Base-by-base conservation (phyloP, 2,329 filamentous ascomycete species). In the Apiospora rasikravindrae region DNA sequence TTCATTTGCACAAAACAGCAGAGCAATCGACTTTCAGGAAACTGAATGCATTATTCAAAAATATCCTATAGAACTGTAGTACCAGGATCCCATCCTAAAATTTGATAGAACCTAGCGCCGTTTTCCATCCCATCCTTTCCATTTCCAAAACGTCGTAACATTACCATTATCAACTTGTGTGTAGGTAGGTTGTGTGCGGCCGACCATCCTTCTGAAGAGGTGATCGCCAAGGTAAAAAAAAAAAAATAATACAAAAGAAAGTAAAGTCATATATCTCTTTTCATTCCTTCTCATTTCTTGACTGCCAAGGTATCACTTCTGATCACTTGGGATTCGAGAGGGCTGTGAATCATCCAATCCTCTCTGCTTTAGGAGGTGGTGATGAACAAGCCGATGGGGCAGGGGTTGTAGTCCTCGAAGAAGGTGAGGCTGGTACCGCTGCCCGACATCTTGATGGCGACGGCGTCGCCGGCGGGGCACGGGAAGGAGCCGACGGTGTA, bases 331-430 rank as follows among this genome's bases (percentile, higher is more conserved):
- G 10, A 29, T 5, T 53, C 19, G 14, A 14, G 4, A 26, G 13
- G 3, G 24, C 19, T 6, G 6, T 29, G 16, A 2, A 16, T 11
- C 13, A 26, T 13, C n/a, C n/a, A 4, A 22, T 1, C n/a, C 8
- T 47, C 44, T 2, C 29, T 64, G 29, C 19, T 45, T 73, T 75
- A 81, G 70, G 78, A 82, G 45, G 76, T 79, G 11, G 80, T 82
- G 51, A 85, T 80, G 73, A 80, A 84, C 73, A 85, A 72, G 16
- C 83, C 83, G 64, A 85, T 78, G n/a, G 84, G 82, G 49, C 80
- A 81, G 6, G 83, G 83, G 76, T 91, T 91, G 75, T 83, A 91
- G 78, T 93, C 89, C 82, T 93, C 86, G 82, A 92, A 91, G 81
- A 87, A 93, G 71, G 87, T 81, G 51, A 93, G 80, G 67, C 83